Evolutionary conservation across 192 early-diverging fungal species (phyloP).

Genomic region (Podila horticola): DNA sequence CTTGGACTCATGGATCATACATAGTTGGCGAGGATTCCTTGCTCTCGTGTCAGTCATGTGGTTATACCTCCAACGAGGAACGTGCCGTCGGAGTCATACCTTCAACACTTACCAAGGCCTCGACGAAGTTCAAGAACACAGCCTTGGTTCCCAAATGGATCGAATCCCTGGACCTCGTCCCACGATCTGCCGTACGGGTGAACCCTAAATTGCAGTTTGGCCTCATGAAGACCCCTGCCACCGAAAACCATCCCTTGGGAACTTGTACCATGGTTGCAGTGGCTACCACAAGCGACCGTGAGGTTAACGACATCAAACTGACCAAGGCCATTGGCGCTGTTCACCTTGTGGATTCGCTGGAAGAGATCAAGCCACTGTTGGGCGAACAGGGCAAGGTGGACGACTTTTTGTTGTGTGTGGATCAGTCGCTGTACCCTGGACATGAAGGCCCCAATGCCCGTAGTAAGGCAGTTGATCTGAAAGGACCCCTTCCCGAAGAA

Average conservation of each 20-base stretch:
- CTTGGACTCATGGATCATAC: conserved; percentile 2
- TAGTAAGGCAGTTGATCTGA: not conserved
- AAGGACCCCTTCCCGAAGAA: conserved; percentile 9
- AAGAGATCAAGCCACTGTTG: conserved; percentile 27
- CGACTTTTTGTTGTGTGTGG: conserved; percentile 29
- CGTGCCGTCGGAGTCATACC: conserved; percentile 63
- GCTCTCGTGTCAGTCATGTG: conserved; percentile 75
- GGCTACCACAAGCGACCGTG: conserved; percentile 26
- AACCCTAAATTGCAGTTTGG: conserved; percentile 42
- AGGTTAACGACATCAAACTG: conserved; percentile 44
- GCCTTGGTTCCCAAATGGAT: conserved; percentile 27
- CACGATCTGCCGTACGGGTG: conserved; percentile 19
- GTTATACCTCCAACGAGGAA: conserved; percentile 90
- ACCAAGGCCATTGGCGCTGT: conserved; percentile 33
- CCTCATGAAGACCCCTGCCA: conserved; percentile 11
- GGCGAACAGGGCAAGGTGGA: conserved; percentile 22
- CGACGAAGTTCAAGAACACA: conserved; percentile 38
- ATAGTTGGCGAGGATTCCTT: conserved; percentile 87
- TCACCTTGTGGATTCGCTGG: conserved; percentile 17
- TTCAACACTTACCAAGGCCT: conserved; percentile 14
- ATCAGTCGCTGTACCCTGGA: conserved; percentile 44
- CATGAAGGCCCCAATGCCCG: conserved; percentile 3
- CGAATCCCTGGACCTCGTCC: conserved; percentile 35
- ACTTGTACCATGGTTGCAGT: conserved; percentile 25
- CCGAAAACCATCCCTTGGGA: not conserved